phyloP scores from a whole-genome alignment of 306 rosid species.

The Heteromeles arbutifolia region DNA sequence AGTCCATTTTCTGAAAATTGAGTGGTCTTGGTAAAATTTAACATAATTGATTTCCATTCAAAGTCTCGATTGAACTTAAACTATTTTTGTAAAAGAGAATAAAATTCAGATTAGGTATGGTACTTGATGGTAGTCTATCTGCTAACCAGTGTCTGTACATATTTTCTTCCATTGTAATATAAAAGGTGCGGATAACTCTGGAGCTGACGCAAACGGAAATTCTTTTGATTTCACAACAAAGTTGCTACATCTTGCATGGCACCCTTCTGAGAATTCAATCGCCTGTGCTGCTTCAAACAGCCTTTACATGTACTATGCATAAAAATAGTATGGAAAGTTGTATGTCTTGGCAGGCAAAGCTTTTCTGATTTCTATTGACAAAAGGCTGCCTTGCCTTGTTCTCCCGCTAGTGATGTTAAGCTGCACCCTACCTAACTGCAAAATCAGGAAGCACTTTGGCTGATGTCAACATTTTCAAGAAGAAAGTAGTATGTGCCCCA shows the following conservation, averaged over 20 bases:
- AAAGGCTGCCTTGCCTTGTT: slow-evolving; percentile 14
- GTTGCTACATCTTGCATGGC: slow-evolving; percentile 73
- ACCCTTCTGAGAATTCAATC: slow-evolving; percentile 55
- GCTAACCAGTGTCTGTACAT: neutral
- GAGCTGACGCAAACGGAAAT: slow-evolving; percentile 52
- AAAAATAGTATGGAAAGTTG: slow-evolving; percentile 22
- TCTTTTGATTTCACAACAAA: slow-evolving; percentile 53
- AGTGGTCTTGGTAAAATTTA: neutral
- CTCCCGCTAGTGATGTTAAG: slow-evolving; percentile 11
- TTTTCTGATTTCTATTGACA: slow-evolving; percentile 5
- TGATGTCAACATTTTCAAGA: slow-evolving; percentile 13
- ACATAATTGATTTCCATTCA: neutral
- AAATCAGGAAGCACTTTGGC: slow-evolving; percentile 17
- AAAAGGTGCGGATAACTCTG: slow-evolving; percentile 46
- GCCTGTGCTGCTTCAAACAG: slow-evolving; percentile 78
- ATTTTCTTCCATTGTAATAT: slow-evolving; percentile 1
- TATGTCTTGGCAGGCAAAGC: slow-evolving; percentile 16
- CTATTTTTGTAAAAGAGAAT: neutral
- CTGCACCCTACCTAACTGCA: slow-evolving; percentile 25
- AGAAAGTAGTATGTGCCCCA: slow-evolving; percentile 5
- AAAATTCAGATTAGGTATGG: neutral
- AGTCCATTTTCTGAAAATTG: neutral
- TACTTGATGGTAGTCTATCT: neutral
- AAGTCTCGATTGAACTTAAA: neutral
- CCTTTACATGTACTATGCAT: slow-evolving; percentile 64